Conservation (phyloP, 1,284 basidiomycete species). For the Termitomyces sp. region DNA sequence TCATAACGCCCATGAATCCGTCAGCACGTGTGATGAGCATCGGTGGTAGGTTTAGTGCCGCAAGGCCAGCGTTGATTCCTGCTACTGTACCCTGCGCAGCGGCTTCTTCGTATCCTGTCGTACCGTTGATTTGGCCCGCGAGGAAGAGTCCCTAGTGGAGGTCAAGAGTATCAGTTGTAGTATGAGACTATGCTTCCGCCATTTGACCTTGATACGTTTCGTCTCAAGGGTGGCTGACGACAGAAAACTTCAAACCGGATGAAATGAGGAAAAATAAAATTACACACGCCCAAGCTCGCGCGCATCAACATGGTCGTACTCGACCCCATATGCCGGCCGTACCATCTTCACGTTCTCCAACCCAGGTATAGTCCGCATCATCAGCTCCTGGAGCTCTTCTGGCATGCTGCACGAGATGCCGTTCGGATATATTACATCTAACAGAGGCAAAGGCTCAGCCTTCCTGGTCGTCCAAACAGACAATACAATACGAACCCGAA, state of each 20-base stretch:
- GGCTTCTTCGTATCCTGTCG: conserved; percentile 91
- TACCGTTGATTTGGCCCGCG: conserved; percentile 88
- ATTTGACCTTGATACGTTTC: conserved; percentile 63
- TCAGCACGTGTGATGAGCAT: conserved; percentile 76
- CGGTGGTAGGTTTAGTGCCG: conserved; percentile 49
- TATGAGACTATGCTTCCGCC: neutral
- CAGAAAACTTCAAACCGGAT: conserved; percentile 1
- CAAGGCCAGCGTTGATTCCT: conserved; percentile 82
- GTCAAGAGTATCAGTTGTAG: neutral
- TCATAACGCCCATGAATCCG: conserved; percentile 84
- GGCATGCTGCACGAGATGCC: conserved; percentile 86
- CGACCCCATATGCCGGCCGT: conserved; percentile 85
- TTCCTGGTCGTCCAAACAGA: neutral
- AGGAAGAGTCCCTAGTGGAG: conserved; percentile 69
- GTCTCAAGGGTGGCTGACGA: conserved; percentile 75
- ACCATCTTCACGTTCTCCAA: conserved; percentile 81
- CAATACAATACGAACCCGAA: conserved; percentile 44
- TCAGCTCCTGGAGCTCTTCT: conserved; percentile 72
- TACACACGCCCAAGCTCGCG: conserved; percentile 67
- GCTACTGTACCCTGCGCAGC: conserved; percentile 83
- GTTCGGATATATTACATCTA: conserved; percentile 84
- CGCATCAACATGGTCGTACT: conserved; percentile 91
- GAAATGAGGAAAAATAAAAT: neutral
- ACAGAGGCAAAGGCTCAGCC: neutral
- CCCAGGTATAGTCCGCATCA: conserved; percentile 81